Conservation (phyloP, 306 rosid species). For the Lablab purpureus region DNA sequence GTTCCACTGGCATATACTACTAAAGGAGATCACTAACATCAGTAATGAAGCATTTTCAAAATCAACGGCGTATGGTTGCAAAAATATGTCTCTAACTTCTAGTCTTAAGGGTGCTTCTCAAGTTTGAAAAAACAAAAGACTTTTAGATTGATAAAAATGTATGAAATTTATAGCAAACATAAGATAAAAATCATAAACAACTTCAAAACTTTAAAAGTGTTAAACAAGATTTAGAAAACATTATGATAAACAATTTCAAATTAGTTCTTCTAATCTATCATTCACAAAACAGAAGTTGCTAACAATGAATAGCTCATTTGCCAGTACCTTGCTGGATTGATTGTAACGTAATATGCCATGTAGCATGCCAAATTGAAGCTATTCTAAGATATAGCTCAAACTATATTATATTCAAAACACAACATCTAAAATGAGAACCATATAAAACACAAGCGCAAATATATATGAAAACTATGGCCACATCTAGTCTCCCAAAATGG, state of each 20-base stretch:
- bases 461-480: background rate
- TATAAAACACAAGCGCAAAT: background rate
- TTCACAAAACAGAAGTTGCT: background rate
- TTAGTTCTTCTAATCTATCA: slow-evolving; percentile 9
- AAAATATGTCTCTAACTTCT: slow-evolving; percentile 15
- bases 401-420: background rate
- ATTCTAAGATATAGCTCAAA: slow-evolving; percentile 11
- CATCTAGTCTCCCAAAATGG: background rate
- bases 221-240: background rate
- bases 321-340: background rate
- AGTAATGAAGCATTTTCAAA: background rate
- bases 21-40: background rate
- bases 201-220: slow-evolving; percentile 1
- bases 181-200: slow-evolving; percentile 1
- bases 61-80: background rate
- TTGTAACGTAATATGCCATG: background rate
- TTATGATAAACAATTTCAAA: slow-evolving; percentile 14
- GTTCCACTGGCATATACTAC: background rate
- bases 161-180: slow-evolving; percentile 9
- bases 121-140: background rate
- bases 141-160: background rate
- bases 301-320: background rate
- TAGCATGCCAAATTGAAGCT: background rate
- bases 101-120: background rate
- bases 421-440: slow-evolving; percentile 30